Evolutionary conservation across 345 rosid genomes (phyloP).

Genomic region (Crucihimalaya himalaica): DNA sequence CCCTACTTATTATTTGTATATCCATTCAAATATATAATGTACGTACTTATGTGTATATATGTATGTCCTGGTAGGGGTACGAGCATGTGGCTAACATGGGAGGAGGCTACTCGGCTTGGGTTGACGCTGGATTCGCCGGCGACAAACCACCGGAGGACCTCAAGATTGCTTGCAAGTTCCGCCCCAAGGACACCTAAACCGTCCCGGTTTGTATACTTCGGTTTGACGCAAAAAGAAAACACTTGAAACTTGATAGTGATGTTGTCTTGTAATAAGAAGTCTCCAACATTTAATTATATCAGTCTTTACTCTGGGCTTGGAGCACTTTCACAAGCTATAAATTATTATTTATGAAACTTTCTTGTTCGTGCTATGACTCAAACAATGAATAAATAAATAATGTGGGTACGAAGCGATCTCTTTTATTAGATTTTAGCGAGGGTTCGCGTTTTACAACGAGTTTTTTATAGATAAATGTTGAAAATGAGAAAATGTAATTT

Average conservation of each 20-base stretch:
- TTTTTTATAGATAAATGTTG: no score
- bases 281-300: no score
- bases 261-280: neutral
- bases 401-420: no score
- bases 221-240: neutral
- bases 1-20: neutral
- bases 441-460: no score
- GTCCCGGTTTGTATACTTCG: neutral
- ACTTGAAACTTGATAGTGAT: neutral
- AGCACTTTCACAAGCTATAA: neutral
- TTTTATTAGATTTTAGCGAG: no score
- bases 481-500: no score
- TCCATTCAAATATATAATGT: neutral
- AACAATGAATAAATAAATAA: no score
- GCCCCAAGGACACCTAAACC: constrained; percentile 21
- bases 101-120: constrained; percentile 60
- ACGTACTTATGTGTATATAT: neutral
- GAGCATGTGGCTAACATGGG: constrained; percentile 48
- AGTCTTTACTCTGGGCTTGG: no score
- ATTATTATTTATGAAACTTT: neutral
- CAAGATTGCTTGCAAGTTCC: constrained; percentile 49
- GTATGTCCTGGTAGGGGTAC: constrained; percentile 34
- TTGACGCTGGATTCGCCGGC: constrained; percentile 44
- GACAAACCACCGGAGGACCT: constrained; percentile 47
- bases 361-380: no score